Base-by-base conservation (phyloP, 2,329 filamentous ascomycete genomes). In the Exophiala calicioides region DNA sequence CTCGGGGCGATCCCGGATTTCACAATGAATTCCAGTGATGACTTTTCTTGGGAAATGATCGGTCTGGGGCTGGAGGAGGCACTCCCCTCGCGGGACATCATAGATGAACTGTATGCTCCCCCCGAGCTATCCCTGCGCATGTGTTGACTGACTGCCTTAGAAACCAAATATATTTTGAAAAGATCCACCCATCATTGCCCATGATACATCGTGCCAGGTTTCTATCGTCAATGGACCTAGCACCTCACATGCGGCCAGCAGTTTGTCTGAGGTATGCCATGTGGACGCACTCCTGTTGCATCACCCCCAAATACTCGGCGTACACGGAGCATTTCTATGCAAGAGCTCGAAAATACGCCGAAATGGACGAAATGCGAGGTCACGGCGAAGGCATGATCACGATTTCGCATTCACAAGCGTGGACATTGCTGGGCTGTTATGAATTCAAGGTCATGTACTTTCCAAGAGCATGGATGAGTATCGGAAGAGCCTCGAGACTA, bases 371-470 rank as follows among this genome's bases (percentile, higher is more conserved):
- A 66, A 84, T 96, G 74, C 93, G 88, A 65, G 90, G 91, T 3
- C 90, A 91, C 57, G 93, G 93, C 42, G 91, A 97, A 66, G 79
- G 84, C 56, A 86, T 94, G 64, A 86, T 96, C 57, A 91, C 86
- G 1, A 75, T 96, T 21, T 84, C 85, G 12, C 88, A 95, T 66
- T 87, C 85, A 39, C 93, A 98, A 65, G 82, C 88, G 1, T 94
- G 94, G 77, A 75, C 83, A 19, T 72, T 97, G 15, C 76, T 94
- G 36, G 81, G 84, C 4, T 82, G 80, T 0, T 96, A 95, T 60
- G 93, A 98, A 66, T 97, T 96, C 74, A 95, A 91, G 70, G 86
- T 88, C 78, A 95, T 97, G 88, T 94, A 90, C 66, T 97, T 97
- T 59, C 91, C 93, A 1, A 77, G 93, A 56, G 93, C 93, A 1